Evolutionary conservation across 495 filamentous ascomycete species (phyloP), one percentile per base, ranked within the genome.

Genomic region (Trichoderma reesei): DNA sequence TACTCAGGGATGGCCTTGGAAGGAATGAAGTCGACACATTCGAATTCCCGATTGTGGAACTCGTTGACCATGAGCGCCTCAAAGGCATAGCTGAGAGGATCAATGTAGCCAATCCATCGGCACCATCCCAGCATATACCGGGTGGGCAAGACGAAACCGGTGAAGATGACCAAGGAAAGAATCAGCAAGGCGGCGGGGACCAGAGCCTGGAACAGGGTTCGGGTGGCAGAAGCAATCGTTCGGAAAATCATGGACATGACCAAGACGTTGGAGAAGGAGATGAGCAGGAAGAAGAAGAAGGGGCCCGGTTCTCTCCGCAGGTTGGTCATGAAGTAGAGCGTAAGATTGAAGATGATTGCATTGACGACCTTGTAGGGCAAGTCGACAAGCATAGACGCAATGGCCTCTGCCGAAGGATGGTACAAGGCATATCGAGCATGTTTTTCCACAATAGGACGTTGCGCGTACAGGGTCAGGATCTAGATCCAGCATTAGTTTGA

Each of bases 371-470:
- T 84, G 73, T 92, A 90, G 0, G 92, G 92, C 68, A 96, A 68
- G 68, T 96, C 92, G 64, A 83, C 86, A 26, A 96, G 75, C 83
- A 92, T 91, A 13, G 87, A 91, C 3, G 91, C 84, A 61, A 95
- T 80, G 2, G 91, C 90, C 77, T 96, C 92, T 14, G 91, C 87
- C 4, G 89, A 90, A 0, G 92, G 90, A 71, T 96, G 92, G 68
- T 96, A 96, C 26, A 96, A 78, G n/a, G 92, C 92, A 71, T 96
- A 97, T 65, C 87, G 86, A 62, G 79, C 76, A 69, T 97, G 92
- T 70, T 97, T 97, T 70, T 96, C 92, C 63, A 97, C 91, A 69
- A 97, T 96, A 1, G 89, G 85, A 14, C 92, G 85, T 82, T 96
- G 92, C 20, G 87, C 83, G 72, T 90, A 96, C 5, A 96, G 81